Conservation (phyloP, 202 grass and related monocot species). For the Digitaria exilis region DNA sequence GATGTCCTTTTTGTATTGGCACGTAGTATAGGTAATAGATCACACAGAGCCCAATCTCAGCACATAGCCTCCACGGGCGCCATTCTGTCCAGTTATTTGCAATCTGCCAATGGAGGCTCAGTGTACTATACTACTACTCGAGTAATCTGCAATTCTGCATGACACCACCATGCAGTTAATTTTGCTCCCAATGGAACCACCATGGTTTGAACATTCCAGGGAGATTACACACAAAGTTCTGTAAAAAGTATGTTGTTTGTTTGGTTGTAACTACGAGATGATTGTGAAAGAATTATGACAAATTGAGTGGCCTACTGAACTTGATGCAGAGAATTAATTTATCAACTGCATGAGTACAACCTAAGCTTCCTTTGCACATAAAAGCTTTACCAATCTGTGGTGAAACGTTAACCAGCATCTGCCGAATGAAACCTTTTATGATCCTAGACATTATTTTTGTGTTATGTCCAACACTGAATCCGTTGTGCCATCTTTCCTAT, state of each 20-base stretch:
- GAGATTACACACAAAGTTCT: neutral
- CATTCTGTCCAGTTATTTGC: too few species aligned
- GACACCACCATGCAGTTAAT: conserved; percentile 5
- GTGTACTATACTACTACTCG: conserved; percentile 22
- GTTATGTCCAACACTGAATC: neutral
- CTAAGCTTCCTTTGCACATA: conserved; percentile 7
- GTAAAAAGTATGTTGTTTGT: neutral
- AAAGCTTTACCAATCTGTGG: neutral
- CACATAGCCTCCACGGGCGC: too few species aligned
- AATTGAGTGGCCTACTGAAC: neutral
- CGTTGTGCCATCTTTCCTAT: neutral
- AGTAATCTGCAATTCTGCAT: conserved; percentile 26
- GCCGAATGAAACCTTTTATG: neutral
- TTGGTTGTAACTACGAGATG: neutral
- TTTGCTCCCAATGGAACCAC: neutral
- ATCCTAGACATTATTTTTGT: neutral
- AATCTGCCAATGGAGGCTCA: conserved; percentile 10
- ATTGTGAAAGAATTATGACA: conserved; percentile 18
- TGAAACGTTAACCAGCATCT: neutral
- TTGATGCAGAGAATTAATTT: neutral
- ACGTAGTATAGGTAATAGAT: too few species aligned
- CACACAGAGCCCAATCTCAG: too few species aligned
- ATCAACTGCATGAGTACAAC: neutral
- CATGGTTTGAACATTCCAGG: neutral
- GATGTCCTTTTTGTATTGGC: too few species aligned